Conservation (phyloP, 768 basidiomycete species). For the Panellus pusillus region DNA sequence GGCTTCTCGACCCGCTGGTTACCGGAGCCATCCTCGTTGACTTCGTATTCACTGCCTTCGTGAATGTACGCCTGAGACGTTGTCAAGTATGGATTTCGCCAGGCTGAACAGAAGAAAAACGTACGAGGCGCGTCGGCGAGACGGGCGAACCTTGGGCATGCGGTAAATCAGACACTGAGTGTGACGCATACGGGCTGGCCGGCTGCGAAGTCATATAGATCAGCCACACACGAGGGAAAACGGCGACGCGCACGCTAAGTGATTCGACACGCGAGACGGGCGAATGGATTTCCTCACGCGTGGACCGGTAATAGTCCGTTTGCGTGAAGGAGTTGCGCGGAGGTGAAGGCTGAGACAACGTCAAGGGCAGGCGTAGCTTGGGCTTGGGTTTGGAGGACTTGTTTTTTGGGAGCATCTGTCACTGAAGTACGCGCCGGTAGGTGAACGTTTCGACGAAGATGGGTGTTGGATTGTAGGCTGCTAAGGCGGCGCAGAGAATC, state of each 20-base stretch:
- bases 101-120: neutral
- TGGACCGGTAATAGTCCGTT: constrained; percentile 16
- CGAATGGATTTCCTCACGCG: constrained; percentile 11
- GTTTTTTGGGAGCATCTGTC: no score
- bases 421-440: no score
- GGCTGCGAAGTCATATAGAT: neutral
- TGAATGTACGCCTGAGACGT: neutral
- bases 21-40: neutral
- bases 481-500: no score
- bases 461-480: no score
- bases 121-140: constrained; percentile 1
- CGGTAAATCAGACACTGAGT: neutral
- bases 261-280: constrained; percentile 8
- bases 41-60: neutral
- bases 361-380: neutral
- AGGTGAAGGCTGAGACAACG: neutral
- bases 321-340: constrained; percentile 15
- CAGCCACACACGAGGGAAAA: neutral
- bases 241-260: neutral
- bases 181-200: neutral
- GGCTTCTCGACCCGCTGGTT: no score
- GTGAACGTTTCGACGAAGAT: no score
- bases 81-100: neutral
- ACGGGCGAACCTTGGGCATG: neutral
- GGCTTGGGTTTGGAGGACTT: neutral